Evolutionary conservation across 257 asterid genomes (phyloP), one percentile per base, ranked within the genome.

Genomic region (Solanum virginianum): DNA sequence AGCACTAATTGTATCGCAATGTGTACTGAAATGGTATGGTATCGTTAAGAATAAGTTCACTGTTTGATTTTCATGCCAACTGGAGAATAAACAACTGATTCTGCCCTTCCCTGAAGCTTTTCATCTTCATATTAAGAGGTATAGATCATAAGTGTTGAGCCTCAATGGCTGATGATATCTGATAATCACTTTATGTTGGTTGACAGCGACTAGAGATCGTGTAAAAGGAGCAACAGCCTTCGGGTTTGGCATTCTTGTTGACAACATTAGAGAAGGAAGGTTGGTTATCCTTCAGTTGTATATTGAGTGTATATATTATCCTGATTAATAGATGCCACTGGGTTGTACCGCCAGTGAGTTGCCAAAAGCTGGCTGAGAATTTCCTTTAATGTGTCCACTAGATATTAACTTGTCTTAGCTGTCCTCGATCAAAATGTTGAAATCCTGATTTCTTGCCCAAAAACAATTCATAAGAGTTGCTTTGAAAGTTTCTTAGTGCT

Each of bases 221-320:
- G 84, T 80, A 39, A 92, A 85, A 89, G 88, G 93, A 77, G 92
- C 91, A 80, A 93, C 97, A 69, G 88, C 94, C 20, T 88, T 87
- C 1, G 98, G 98, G 80, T 92, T 95, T 82, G 97, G 99, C 81
- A 62, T 95, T 80, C 90, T 92, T 2, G 92, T 95, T 17, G 99
- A 95, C 85, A 93, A 91, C 63, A 89, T 95, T 81, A 91, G 99
- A 84, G 96, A 94, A 88, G 99, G 96, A 88, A 94, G 97, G 98
- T 95, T 82, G 85, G 94, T 84, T 51, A 86, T 87, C 81, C 47
- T 70, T 75, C n/a, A 24, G 16, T 18, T 57, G 41, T 36, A 29
- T 80, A 59, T 80, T 65, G 53, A 81, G 20, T 69, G 54, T 53
- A 49, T 84, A 63, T 53, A 20, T 1, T 75, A 49, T 51, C 56